phyloP scores from a whole-genome alignment of 2,329 filamentous ascomycete species.

The Xylaria sp. region DNA sequence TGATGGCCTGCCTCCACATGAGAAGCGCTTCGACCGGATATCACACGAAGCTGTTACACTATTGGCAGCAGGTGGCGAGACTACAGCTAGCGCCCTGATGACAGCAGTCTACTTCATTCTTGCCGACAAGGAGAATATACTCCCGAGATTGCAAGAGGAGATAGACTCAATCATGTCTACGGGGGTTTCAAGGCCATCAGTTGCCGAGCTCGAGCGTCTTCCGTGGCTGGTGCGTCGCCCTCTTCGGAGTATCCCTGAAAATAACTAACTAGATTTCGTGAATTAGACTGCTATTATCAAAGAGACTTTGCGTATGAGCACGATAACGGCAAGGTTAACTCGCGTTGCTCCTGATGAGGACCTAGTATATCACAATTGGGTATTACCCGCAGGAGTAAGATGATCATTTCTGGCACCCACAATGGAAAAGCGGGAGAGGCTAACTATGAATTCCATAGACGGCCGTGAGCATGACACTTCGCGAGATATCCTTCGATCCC shows the following conservation, averaged over 20 bases:
- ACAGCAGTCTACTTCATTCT: conserved; percentile 33
- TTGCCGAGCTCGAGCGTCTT: conserved; percentile 34
- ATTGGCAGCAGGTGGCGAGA: conserved; percentile 37
- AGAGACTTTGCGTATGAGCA: conserved; percentile 35
- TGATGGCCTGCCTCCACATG: conserved; percentile 26
- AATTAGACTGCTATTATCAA: conserved; percentile 37
- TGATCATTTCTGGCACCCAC: background rate
- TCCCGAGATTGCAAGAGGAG: conserved; percentile 30
- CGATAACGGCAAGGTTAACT: conserved; percentile 29
- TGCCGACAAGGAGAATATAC: conserved; percentile 22
- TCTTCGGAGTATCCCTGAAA: too few species aligned
- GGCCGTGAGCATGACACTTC: conserved; percentile 38
- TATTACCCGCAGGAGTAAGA: conserved; percentile 39
- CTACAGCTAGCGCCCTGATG: conserved; percentile 24
- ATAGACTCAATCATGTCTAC: conserved; percentile 22
- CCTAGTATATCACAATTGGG: conserved; percentile 35
- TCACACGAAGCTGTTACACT: conserved; percentile 37
- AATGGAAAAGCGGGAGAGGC: background rate
- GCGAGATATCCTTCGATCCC: conserved; percentile 37
- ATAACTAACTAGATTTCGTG: too few species aligned
- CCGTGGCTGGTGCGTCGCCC: conserved; percentile 34
- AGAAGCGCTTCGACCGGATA: conserved; percentile 36
- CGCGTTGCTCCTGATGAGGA: conserved; percentile 34
- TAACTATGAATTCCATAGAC: conserved; percentile 25
- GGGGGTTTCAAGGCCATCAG: conserved; percentile 27